phyloP scores from a whole-genome alignment of 78 protist genomes.

The Dictyostelium capitatum region DNA sequence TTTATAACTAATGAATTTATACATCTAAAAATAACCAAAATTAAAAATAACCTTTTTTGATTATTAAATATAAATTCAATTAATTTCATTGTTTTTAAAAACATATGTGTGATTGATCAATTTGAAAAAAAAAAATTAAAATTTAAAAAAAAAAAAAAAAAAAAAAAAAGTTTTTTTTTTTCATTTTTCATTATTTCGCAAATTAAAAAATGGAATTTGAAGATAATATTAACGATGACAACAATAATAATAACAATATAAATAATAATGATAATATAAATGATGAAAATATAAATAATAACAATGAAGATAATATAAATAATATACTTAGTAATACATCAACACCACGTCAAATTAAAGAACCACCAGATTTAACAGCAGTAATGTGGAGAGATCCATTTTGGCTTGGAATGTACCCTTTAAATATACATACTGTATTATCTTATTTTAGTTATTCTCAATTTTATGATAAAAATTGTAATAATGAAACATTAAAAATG shows the following conservation, averaged over 20 bases:
- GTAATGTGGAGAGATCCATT: slow-evolving; percentile 77
- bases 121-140: neutral
- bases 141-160: neutral
- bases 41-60: slow-evolving; percentile 7
- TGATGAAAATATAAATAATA: neutral
- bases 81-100: neutral
- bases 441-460: slow-evolving; percentile 52
- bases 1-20: slow-evolving; percentile 36
- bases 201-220: neutral
- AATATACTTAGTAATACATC: neutral
- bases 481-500: slow-evolving; percentile 74
- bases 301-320: neutral
- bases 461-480: slow-evolving; percentile 72
- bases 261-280: neutral
- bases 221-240: neutral
- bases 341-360: neutral
- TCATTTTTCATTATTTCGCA: neutral
- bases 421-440: slow-evolving; percentile 15
- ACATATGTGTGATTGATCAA: no score
- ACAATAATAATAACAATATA: neutral
- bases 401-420: slow-evolving; percentile 57
- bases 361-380: slow-evolving; percentile 54
- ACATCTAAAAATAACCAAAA: slow-evolving; percentile 23
- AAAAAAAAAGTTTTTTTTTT: neutral
- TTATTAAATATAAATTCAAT: neutral